Percentiles rank a stretch among this genome's conserved stretches.
These are phyloP conservation scores for Talaromyces albobiverticillius DNA, from an alignment of 2,329 filamentous ascomycete genomes.

Conservation along the genomic window DNA sequence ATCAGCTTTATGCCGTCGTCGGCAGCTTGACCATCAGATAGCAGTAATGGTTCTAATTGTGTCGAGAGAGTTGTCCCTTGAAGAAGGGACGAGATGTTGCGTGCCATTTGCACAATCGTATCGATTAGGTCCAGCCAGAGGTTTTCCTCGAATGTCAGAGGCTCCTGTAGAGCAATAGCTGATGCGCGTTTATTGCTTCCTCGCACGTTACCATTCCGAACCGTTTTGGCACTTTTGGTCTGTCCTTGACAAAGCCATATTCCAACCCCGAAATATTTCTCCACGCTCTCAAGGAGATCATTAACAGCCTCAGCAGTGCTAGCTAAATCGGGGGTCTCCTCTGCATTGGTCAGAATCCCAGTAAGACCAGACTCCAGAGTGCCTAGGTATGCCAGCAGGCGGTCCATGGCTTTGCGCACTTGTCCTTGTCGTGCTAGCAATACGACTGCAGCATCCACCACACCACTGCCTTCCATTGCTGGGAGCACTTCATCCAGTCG, in stretches of 20 bases:
- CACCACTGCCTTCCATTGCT: conserved; percentile 82
- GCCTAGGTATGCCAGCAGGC: conserved; percentile 75
- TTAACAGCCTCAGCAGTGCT: conserved; percentile 65
- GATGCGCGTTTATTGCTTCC: conserved; percentile 36
- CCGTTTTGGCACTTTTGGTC: conserved; percentile 56
- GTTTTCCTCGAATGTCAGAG: conserved; percentile 59
- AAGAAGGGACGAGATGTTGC: conserved; percentile 59
- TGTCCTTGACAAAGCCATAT: conserved; percentile 94
- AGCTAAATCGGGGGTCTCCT: conserved; percentile 55
- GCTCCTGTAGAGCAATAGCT: conserved; percentile 49
- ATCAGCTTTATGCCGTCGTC: conserved; percentile 49
- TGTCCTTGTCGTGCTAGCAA: conserved; percentile 87
- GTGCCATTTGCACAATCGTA: conserved; percentile 61
- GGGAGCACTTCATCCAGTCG: conserved; percentile 77
- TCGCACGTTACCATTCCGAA: conserved; percentile 24
- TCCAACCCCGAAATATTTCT: conserved; percentile 88
- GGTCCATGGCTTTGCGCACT: conserved; percentile 75
- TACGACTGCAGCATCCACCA: conserved; percentile 88
- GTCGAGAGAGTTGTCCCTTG: conserved; percentile 12
- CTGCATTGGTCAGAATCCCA: conserved; percentile 65
- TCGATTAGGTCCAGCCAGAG: conserved; percentile 67
- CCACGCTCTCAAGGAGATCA: conserved; percentile 71
- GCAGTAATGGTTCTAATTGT: background rate
- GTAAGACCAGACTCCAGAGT: conserved; percentile 76
- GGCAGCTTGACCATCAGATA: conserved; percentile 14